These are phyloP conservation scores for Solanum neorickii DNA, from an alignment of 257 asterid species.

Conservation along the genomic window DNA sequence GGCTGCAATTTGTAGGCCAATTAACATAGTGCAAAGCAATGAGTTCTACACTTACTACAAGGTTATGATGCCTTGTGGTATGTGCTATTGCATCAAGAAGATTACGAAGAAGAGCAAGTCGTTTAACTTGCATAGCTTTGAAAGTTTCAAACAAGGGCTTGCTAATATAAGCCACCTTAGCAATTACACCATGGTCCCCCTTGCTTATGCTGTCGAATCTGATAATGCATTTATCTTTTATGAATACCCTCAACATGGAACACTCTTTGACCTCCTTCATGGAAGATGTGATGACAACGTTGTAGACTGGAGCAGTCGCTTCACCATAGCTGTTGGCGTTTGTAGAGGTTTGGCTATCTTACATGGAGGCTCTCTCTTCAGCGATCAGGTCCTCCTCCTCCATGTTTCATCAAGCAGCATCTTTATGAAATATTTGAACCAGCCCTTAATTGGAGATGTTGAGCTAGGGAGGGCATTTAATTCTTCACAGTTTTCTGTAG, in stretches of 20 bases:
- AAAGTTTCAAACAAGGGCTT: neutral
- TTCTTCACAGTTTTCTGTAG: neutral
- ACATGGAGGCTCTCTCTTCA: neutral
- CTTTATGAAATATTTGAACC: neutral
- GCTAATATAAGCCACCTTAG: neutral
- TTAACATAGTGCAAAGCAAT: neutral
- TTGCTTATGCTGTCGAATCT: neutral
- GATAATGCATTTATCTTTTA: neutral
- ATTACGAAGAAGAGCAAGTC: neutral
- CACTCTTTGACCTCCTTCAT: neutral
- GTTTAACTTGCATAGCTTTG: neutral
- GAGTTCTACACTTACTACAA: neutral
- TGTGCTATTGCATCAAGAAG: neutral
- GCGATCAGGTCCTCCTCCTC: neutral
- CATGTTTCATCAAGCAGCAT: neutral
- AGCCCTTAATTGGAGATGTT: neutral
- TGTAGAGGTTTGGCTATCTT: neutral
- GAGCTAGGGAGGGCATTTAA: neutral
- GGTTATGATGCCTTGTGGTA: neutral
- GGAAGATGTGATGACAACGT: neutral
- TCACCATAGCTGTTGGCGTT: neutral
- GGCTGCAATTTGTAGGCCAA: neutral
- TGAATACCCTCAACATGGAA: conserved; percentile 5
- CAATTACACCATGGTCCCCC: neutral
- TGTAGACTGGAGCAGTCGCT: neutral